Base-by-base conservation (phyloP, 805 yeast species). In the Wickerhamiella bombiphila region DNA sequence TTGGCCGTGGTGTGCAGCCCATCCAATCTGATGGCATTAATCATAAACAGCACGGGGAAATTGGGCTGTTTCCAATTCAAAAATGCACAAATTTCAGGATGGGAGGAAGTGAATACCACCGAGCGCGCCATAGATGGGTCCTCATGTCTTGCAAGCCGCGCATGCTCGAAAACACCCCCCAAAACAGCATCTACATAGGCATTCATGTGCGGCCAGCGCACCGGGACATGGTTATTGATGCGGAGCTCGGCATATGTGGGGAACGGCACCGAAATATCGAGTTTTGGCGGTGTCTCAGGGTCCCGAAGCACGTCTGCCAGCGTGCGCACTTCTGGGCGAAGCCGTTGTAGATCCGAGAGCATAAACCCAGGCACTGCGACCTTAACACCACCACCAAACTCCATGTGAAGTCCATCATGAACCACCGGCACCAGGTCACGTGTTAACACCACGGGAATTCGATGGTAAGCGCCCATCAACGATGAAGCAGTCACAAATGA, bases 31-130 rank as follows among this genome's bases (percentile, higher is more conserved):
- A 50, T 46, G 11, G 52, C 54, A 48, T 74, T 76, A 69, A 86
- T 72, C 39, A 76, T 72, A 59, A 81, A 80, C 46, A 91, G 75
- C 0, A 91, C 97, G 0, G 98, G 96, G 59, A 79, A 91, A 56
- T 88, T 88, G 11, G 98, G 97, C 59, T 91, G 98, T 58, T 91
- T 91, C 98, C 98, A 91, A 59, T 91, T 91, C 49, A 91, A 61
- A 33, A 83, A 80, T 8, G 94, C 82, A 59, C 97, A 91, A n/a
- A 85, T 82, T 33, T 75, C 72, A 24, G 94, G 80, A 57, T 85
- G 83, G 39, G 80, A 72, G 1, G 95, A 82, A 9, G 93, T 73
- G 57, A 91, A 81, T 7, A 88, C 75, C 31, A 91, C 61, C 1
- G 93, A 74, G 64, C 33, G 49, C 29, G 41, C 43, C 1, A 35